Base-by-base conservation (phyloP, 352 stramenopile species). In the Phytophthora pseudosyringae region DNA sequence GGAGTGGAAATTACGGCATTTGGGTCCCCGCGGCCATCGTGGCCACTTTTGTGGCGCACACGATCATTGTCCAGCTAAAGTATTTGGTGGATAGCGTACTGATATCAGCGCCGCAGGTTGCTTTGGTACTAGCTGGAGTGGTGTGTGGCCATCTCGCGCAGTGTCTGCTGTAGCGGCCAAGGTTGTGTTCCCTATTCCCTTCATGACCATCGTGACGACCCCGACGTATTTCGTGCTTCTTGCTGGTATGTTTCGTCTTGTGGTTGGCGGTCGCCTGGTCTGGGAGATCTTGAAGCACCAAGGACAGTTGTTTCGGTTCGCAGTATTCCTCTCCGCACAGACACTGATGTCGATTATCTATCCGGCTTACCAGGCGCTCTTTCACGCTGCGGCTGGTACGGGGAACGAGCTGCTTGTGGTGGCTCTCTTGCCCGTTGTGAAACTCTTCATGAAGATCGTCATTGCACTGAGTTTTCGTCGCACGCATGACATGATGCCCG, bases 401-500 rank as follows among this genome's bases (percentile, higher is more conserved):
- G 40, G 43, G 0, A 60, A 58, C 15, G 61, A 74, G 15, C 26
- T 67, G 4, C 13, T 38, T 4, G 53, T 57, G 4, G 4, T 74
- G 9, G 26, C 38, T 0, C 25, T 70, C 0, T 21, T 67, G 4
- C 55, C 66, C 6, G 21, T 65, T 11, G 8, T 74, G 4, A 64
- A 67, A n/a, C 12, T 61, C 1, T 1, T 55, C 9, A 60, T 63
- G 48, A 63, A 59, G 12, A 65, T 67, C 13, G 26, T 63, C 38
- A 41, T 67, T 8, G 28, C 66, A 1, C 36, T 48, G 2, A 55
- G 41, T 36, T 56, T 53, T 25, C 13, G 18, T 12, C 29, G 57
- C n/a, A 46, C 61, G 25, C 33, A 71, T 6, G 67, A 71, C 26
- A 18, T 63, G 16, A 58, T 71, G 31, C 67, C 67, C 1, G 43